Evolutionary conservation across 345 rosid species (phyloP), one percentile per base, ranked within the genome.

Genomic region (Gossypium stocksii): DNA sequence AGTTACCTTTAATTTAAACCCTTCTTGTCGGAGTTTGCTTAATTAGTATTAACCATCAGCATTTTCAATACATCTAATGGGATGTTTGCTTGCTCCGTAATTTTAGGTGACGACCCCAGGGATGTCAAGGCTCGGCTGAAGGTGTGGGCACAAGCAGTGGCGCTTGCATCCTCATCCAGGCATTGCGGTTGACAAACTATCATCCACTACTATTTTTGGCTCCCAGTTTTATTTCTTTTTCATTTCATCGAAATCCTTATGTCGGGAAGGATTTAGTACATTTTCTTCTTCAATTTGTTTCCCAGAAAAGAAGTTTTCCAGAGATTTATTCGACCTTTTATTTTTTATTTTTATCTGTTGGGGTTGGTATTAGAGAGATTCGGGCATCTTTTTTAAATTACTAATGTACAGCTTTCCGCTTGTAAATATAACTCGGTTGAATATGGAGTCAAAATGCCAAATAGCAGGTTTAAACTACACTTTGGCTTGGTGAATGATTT

Each of bases 71-170:
- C 7, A 48, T 44, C 44, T 59, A 11, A 43, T 45, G 57, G 68
- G 12, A 11, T 51, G 9, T 43, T 53, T 34, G 6, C 27, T 66
- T 57, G 6, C 27, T 66, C 61, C 46, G 67, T 44, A 22, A 13
- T 29, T 66, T 41, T 76, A 95, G 98, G 99, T 9, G 99, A 95
- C 82, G 93, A 95, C 77, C 97, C 99, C 10, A 76, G 89, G 72
- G 97, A 93, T 23, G 99, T 93, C 34, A 95, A 95, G 87, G 98
- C 97, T 2, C 80, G 98, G 82, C 88, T 93, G 9, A 95, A 90
- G 84, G 94, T 88, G 51, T 95, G 99, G 99, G 98, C 99, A 72
- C 99, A 92, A 63, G 91, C 96, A 7, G 99, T 95, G 81, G 97
- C 97, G 14, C 78, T 91, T 14, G 89, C 89, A 3, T 89, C 97